Evolutionary conservation across 176 grass and related monocot species (phyloP).

Genomic region (Rhynchospora pubera): DNA sequence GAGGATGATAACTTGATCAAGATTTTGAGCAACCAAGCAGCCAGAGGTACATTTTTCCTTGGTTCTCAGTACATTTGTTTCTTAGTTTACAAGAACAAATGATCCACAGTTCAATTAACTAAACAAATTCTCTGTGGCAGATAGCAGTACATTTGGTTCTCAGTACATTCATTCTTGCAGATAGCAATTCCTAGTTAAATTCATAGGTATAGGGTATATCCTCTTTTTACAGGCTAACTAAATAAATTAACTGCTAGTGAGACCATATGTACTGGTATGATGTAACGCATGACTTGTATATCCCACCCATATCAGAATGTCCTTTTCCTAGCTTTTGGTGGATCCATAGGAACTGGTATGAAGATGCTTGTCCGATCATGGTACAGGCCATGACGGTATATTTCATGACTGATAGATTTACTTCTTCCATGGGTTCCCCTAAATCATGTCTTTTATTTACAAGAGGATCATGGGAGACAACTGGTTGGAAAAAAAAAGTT

Average conservation of each 20-base stretch:
- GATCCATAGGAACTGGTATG: not conserved
- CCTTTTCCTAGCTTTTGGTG: not conserved
- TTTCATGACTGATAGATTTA: not conserved
- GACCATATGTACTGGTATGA: not conserved
- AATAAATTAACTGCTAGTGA: not conserved
- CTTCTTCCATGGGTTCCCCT: not conserved
- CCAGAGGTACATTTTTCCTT: not conserved
- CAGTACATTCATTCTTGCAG: not conserved
- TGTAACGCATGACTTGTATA: not conserved
- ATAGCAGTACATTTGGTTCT: not conserved
- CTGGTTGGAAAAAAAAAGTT: not conserved
- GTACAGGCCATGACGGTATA: not conserved
- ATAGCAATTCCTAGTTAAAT: not conserved
- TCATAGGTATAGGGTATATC: not conserved
- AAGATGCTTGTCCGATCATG: not conserved
- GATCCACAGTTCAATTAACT: not conserved
- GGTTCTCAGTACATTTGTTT: not conserved
- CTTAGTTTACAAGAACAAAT: not conserved
- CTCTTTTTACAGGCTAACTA: not conserved
- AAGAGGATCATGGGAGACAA: not conserved
- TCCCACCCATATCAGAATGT: not conserved
- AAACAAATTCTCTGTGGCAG: too few relatives aligned
- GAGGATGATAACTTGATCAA: not conserved
- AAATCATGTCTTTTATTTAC: not conserved
- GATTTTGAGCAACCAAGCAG: not conserved